Evolutionary conservation across 345 rosid genomes (phyloP), one percentile per base, ranked within the genome.

Genomic region (Nasturtium officinale): DNA sequence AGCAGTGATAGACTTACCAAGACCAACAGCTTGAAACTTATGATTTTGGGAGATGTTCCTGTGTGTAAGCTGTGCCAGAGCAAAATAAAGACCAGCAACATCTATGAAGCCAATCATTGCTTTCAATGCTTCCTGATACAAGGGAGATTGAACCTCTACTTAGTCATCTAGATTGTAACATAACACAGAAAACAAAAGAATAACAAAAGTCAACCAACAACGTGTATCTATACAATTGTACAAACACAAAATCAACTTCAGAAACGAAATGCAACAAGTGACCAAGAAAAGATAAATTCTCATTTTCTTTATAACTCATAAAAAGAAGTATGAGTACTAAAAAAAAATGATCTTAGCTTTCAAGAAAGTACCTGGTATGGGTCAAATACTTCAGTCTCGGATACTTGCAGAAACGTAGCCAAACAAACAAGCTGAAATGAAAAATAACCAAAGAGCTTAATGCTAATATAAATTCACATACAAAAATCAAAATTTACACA

Each of bases 21-120:
- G 94, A 17, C 98, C 98, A 75, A 94, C 95, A 38, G 98, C 97
- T 69, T 94, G 98, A 81, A 90, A 93, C 82, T 93, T 93, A 74
- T 93, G 98, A 69, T 93, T 90, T 66, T 90, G 98, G 47, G 98
- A 93, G 73, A 93, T 93, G 81, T 93, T 93, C 82, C 98, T 75
- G 83, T 93, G 98, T 48, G 96, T 89, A 77, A 93, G 82, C 81
- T 90, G 97, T 21, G 98, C 87, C 65, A 93, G 80, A 62, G 98
- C 97, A 83, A 78, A 89, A 79, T 93, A 93, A 13, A 93, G 86
- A 69, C 98, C 98, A 78, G 97, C 98, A 60, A 94, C 98, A 79
- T 94, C 98, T 56, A 94, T 84, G 64, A 94, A 89, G 65, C 98
- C 96, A 67, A 94, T 93, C 66, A 90, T 73, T 62, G 97, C 98